Conservation (phyloP, 306 rosid species). For the Calophaca sinica region DNA sequence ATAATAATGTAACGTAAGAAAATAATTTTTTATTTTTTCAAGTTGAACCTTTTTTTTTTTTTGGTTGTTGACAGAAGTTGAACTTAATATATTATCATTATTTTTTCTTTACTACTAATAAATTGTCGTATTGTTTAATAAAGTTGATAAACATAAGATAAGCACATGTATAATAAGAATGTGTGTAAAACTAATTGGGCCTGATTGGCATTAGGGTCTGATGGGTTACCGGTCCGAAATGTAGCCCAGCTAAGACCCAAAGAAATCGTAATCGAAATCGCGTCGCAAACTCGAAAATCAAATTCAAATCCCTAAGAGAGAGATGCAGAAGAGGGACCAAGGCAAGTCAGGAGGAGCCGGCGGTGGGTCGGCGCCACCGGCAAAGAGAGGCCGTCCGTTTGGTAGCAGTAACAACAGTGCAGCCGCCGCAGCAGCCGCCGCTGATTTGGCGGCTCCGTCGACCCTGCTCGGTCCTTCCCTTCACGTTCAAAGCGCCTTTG, state of each 20-base stretch:
- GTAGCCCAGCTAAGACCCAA: constrained; percentile 32
- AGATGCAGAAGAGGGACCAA: constrained; percentile 97
- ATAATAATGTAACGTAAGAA: too few relatives aligned
- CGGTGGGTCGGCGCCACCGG: constrained; percentile 78
- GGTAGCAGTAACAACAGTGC: constrained; percentile 77
- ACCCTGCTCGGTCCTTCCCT: constrained; percentile 93
- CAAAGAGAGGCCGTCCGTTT: constrained; percentile 91
- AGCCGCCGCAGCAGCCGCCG: constrained; percentile 63
- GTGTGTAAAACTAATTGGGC: too few relatives aligned
- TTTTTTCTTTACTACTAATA: too few relatives aligned
- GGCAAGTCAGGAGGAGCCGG: constrained; percentile 73
- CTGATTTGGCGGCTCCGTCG: constrained; percentile 77
- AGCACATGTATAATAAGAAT: too few relatives aligned
- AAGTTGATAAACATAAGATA: too few relatives aligned
- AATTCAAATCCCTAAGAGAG: constrained; percentile 31
- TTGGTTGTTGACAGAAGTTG: too few relatives aligned
- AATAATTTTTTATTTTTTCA: too few relatives aligned
- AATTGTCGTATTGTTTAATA: too few relatives aligned
- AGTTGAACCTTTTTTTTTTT: too few relatives aligned
- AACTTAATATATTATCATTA: too few relatives aligned
- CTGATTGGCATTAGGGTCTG: background rate
- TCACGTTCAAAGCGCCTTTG: constrained; percentile 89
- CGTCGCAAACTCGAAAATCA: constrained; percentile 6
- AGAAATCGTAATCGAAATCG: background rate
- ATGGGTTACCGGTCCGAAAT: background rate